Evolutionary conservation across 129 eudicot genomes (phyloP), one percentile per base, ranked within the genome.

Genomic region (sunflower (Helianthus annuus)): DNA sequence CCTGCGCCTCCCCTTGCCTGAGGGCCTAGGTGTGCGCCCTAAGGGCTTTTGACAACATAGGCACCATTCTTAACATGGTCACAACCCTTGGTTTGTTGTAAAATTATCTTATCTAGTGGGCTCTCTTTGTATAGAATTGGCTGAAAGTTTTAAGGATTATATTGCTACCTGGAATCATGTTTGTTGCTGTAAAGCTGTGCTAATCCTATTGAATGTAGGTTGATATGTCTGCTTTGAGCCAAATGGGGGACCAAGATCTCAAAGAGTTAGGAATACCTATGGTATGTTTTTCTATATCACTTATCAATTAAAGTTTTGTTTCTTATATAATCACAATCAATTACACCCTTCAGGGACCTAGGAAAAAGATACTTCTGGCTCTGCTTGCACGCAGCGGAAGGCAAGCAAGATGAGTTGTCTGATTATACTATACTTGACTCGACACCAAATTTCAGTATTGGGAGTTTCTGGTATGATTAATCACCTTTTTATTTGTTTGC

Each of bases 191-290:
- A 6, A 42, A 7, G 51, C 52, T 32, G 15, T 2, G 49, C 6
- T 24, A 48, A 40, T 45, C 1, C 0, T 66, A 36, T 67, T 77
- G 8, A 38, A 39, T 65, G 64, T 34, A 94, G 99, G 90, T 94
- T 80, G 99, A 94, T 83, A 87, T 94, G 97, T 78, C 78, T 72
- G 85, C 97, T 0, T 73, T 94, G 91, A 90, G 83, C 75, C 96
- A 89, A 78, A 87, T 94, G 99, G 82, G 93, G 61, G 99, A 94
- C 73, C 74, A 49, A 60, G 97, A 94, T 78, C 83, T 94, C 56
- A 94, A 88, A 86, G 89, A 90, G 80, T 67, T 94, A 81, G 99
- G 99, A 72, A 80, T 94, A 68, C 99, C 99, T 34, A 90, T 94
- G 99, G 99, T 94, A 94, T 65, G 75, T 67, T 57, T 8, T 54